A percentile compares a stretch with the other conserved stretches of the same genome.
These are phyloP conservation scores for Coemansia sp. DNA, from an alignment of 192 early-diverging fungal genomes.

Conservation along the genomic window DNA sequence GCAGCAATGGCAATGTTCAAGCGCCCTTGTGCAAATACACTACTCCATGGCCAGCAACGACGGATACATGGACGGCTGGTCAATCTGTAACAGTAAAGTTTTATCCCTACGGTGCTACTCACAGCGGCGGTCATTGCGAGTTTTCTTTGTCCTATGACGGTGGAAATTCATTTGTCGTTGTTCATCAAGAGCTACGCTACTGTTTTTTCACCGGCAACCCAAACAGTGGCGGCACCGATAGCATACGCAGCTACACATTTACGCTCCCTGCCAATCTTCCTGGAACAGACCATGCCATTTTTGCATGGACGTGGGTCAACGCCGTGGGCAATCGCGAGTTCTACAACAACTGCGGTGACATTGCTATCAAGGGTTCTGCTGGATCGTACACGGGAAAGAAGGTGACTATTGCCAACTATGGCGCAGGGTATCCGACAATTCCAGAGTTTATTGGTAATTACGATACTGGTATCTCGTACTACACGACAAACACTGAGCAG, in stretches of 20 bases:
- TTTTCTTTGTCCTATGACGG: conserved; percentile 56
- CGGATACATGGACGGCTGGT: conserved; percentile 39
- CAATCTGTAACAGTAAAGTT: conserved; percentile 31
- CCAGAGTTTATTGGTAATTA: conserved; percentile 49
- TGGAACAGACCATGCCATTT: conserved; percentile 32
- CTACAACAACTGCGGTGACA: conserved; percentile 47
- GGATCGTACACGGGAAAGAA: conserved; percentile 36
- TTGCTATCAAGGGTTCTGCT: conserved; percentile 33
- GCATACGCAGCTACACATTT: conserved; percentile 16
- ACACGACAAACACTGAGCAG: conserved; percentile 6
- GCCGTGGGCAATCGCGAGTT: conserved; percentile 56
- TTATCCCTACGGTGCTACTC: conserved; percentile 33
- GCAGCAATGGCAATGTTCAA: conserved; percentile 13
- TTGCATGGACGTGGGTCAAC: conserved; percentile 64
- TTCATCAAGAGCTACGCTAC: conserved; percentile 38
- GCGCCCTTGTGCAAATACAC: conserved; percentile 38
- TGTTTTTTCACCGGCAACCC: conserved; percentile 30
- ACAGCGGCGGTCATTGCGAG: conserved; percentile 57
- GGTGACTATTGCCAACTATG: conserved; percentile 58
- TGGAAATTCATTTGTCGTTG: conserved; percentile 40
- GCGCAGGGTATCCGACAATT: conserved; percentile 45
- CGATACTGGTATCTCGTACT: conserved; percentile 20
- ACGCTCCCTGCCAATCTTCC: conserved; percentile 55
- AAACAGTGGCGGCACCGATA: conserved; percentile 8
- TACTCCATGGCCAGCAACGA: conserved; percentile 14